phyloP scores from a whole-genome alignment of 2,329 filamentous ascomycete genomes.

The Whalleya microplaca region DNA sequence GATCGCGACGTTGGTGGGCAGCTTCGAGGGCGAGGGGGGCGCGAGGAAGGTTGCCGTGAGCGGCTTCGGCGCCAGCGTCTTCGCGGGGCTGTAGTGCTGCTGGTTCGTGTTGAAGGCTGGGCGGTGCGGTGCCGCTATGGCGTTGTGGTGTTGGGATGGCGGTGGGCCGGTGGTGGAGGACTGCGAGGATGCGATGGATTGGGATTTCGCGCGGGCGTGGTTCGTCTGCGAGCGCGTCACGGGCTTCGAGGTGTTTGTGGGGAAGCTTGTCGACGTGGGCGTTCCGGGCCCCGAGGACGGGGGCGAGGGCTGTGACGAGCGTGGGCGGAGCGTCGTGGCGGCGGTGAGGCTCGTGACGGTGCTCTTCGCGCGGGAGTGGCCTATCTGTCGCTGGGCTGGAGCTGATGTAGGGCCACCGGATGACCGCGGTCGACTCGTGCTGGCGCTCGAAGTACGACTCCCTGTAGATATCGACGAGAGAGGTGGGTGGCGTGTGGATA shows the following conservation, averaged over 20 bases:
- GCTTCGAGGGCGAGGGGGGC: slow-evolving; percentile 64
- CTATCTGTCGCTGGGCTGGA: slow-evolving; percentile 19
- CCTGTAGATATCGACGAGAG: slow-evolving; percentile 23
- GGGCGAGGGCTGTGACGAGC: slow-evolving; percentile 26
- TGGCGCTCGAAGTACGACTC: slow-evolving; percentile 18
- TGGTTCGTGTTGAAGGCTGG: slow-evolving; percentile 66
- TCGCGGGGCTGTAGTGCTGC: slow-evolving; percentile 70
- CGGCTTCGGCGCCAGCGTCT: slow-evolving; percentile 63
- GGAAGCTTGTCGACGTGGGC: slow-evolving; percentile 24
- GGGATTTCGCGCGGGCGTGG: slow-evolving; percentile 19
- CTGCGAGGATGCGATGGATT: slow-evolving; percentile 23
- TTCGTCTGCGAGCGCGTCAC: slow-evolving; percentile 29
- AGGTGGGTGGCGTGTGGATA: slow-evolving; percentile 30
- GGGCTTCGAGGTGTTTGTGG: slow-evolving; percentile 23
- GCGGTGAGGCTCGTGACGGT: slow-evolving; percentile 43
- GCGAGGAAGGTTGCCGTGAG: slow-evolving; percentile 61
- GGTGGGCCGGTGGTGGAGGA: too few species aligned
- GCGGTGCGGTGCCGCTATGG: slow-evolving; percentile 40
- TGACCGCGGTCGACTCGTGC: slow-evolving; percentile 27
- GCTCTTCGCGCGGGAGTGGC: slow-evolving; percentile 47
- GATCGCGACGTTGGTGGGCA: slow-evolving; percentile 62
- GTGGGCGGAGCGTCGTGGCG: slow-evolving; percentile 45
- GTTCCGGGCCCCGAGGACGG: slow-evolving; percentile 34
- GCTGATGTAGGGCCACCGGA: slow-evolving; percentile 22
- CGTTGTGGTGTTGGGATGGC: slow-evolving; percentile 6